These are phyloP conservation scores for Pelagophyceae sp. DNA, from an alignment of 352 stramenopile species.

Conservation along the genomic window DNA sequence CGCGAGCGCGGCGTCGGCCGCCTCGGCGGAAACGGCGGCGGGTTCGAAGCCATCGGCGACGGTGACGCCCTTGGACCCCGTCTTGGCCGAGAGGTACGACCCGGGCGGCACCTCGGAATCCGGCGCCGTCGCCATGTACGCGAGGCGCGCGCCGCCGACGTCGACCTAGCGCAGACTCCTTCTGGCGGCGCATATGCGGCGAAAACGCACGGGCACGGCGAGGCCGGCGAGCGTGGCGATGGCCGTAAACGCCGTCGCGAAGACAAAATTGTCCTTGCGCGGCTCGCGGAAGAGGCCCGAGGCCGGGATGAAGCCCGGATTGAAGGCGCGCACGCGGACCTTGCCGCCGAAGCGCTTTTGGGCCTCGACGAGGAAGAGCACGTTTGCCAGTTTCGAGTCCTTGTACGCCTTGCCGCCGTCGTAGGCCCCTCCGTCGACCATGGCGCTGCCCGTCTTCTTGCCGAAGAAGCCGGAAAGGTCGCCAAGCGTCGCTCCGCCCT, in stretches of 20 bases:
- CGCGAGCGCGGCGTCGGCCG: background rate
- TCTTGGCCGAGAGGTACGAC: conserved; percentile 11
- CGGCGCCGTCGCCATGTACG: conserved; percentile 20
- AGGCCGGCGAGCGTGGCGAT: conserved; percentile 14
- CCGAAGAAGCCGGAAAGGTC: background rate
- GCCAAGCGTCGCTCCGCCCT: conserved; percentile 1
- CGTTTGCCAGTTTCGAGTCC: conserved; percentile 11
- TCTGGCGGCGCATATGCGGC: no score
- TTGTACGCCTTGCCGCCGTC: background rate
- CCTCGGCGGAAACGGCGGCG: background rate
- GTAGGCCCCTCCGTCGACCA: conserved; percentile 5
- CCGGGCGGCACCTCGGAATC: conserved; percentile 15
- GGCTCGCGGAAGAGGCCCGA: conserved; percentile 13
- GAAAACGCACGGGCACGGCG: conserved; percentile 14
- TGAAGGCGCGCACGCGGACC: conserved; percentile 10
- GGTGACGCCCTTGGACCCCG: conserved; percentile 8
- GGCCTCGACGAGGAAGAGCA: conserved; percentile 1
- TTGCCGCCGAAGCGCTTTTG: background rate
- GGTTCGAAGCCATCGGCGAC: conserved; percentile 2
- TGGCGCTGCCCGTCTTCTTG: background rate
- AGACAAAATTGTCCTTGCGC: conserved; percentile 13
- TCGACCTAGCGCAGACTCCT: no score
- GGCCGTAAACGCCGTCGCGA: conserved; percentile 17
- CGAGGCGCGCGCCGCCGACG: conserved; percentile 17
- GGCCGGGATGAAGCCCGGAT: conserved; percentile 19